Percentiles rank a stretch among this genome's conserved stretches.
These are phyloP conservation scores for Spathaspora boniae DNA, from an alignment of 805 yeast species.

Conservation along the genomic window DNA sequence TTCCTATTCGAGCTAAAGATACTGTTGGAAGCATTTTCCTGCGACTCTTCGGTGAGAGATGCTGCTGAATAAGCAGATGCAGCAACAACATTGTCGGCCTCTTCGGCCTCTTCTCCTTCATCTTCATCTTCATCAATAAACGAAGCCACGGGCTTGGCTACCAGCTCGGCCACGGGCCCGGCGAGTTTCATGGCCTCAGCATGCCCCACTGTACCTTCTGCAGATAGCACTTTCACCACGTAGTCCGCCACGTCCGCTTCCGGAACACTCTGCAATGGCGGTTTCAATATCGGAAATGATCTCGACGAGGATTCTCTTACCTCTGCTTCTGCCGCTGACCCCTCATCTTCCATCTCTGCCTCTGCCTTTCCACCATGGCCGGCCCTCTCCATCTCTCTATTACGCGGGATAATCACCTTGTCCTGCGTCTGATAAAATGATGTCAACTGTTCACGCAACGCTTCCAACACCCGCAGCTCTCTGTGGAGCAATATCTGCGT, in stretches of 20 bases:
- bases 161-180: not conserved
- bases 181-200: not conserved
- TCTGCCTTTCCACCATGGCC: constrained; percentile 9
- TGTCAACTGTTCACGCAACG: constrained; percentile 48
- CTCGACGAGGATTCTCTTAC: constrained; percentile 2
- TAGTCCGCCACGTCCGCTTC: too few relatives aligned
- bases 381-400: not conserved
- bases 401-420: constrained; percentile 23
- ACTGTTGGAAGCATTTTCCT: too few relatives aligned
- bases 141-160: constrained; percentile 1
- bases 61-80: too few relatives aligned
- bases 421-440: constrained; percentile 42
- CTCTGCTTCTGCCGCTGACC: constrained; percentile 15
- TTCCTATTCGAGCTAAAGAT: too few relatives aligned
- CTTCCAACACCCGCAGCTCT: constrained; percentile 58
- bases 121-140: not conserved
- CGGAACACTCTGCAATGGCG: too few relatives aligned
- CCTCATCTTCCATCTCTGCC: constrained; percentile 15
- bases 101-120: not conserved
- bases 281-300: too few relatives aligned
- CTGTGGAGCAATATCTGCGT: constrained; percentile 64
- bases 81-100: too few relatives aligned
- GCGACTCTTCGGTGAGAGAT: too few relatives aligned
- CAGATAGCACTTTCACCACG: too few relatives aligned
- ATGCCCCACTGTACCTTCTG: constrained; percentile 4